phyloP scores from a whole-genome alignment of 495 filamentous ascomycete species.

The Neurospora tetraspora region DNA sequence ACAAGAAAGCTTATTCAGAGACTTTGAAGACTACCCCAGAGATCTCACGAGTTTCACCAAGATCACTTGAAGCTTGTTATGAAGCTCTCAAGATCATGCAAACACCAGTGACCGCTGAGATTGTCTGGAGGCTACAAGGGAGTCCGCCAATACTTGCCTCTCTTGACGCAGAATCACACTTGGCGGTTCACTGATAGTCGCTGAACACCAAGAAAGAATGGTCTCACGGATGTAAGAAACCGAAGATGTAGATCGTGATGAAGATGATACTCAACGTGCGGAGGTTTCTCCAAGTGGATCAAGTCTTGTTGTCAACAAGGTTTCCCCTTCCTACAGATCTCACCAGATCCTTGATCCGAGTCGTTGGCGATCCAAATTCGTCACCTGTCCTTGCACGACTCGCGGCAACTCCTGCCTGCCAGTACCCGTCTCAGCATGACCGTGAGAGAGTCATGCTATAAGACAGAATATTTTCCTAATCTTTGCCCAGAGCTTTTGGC shows the following conservation, averaged over 20 bases:
- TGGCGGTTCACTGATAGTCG: background rate
- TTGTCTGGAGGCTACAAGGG: background rate
- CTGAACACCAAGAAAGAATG: background rate
- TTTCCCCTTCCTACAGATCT: background rate
- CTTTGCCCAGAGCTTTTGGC: constrained; percentile 1
- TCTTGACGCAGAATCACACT: background rate
- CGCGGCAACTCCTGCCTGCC: constrained; percentile 7
- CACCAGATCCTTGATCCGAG: background rate
- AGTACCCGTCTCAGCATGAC: constrained; percentile 4
- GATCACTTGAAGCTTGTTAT: background rate
- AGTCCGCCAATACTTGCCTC: background rate
- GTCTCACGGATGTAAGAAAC: background rate
- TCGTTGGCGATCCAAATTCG: background rate
- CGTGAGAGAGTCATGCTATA: constrained; percentile 12
- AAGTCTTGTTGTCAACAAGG: background rate
- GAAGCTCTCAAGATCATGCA: background rate
- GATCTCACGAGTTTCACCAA: background rate
- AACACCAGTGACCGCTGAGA: background rate
- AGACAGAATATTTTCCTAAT: constrained; percentile 1
- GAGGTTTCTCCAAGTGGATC: background rate
- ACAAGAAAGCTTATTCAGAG: background rate
- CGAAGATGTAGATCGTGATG: background rate
- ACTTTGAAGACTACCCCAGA: background rate
- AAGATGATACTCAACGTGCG: background rate
- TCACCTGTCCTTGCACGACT: constrained; percentile 12